Evolutionary conservation across 352 stramenopile species (phyloP).

Genomic region (Phytophthora tubulina): DNA sequence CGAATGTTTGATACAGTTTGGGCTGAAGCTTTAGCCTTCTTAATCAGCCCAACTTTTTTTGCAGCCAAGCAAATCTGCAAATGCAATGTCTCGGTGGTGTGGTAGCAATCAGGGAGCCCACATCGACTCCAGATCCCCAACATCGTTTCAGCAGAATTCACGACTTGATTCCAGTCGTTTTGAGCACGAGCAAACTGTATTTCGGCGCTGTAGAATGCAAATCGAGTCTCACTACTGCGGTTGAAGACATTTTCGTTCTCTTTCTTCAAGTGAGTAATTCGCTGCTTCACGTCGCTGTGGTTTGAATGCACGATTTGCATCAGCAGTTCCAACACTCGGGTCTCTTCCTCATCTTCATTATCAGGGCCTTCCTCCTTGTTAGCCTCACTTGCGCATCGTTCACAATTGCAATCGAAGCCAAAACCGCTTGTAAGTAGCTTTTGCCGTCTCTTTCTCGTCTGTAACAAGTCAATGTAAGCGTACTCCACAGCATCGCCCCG

Average conservation of each 20-base stretch:
- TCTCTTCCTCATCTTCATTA: constrained; percentile 25
- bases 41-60: constrained; percentile 29
- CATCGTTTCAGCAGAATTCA: constrained; percentile 42
- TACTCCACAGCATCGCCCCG: constrained; percentile 51
- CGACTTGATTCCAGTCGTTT: constrained; percentile 40
- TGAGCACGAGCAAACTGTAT: constrained; percentile 46
- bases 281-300: constrained; percentile 13
- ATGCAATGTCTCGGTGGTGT: constrained; percentile 62
- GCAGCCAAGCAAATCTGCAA: constrained; percentile 59
- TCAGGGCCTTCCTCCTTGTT: background rate
- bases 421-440: constrained; percentile 52
- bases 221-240: constrained; percentile 43
- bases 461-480: constrained; percentile 67
- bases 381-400: constrained; percentile 45
- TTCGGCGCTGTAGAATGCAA: constrained; percentile 54
- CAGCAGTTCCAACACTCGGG: constrained; percentile 39
- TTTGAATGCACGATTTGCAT: constrained; percentile 36
- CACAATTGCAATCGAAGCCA: constrained; percentile 61
- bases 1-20: constrained; percentile 34
- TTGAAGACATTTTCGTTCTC: constrained; percentile 31
- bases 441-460: constrained; percentile 47
- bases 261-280: constrained; percentile 24
- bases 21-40: constrained; percentile 22
- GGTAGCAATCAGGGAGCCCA: constrained; percentile 43
- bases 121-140: constrained; percentile 47